Percentiles rank a stretch among this genome's conserved stretches.
Evolutionary conservation across 305 asterid species (phyloP).

Genomic region (Nicotiana rustica): DNA sequence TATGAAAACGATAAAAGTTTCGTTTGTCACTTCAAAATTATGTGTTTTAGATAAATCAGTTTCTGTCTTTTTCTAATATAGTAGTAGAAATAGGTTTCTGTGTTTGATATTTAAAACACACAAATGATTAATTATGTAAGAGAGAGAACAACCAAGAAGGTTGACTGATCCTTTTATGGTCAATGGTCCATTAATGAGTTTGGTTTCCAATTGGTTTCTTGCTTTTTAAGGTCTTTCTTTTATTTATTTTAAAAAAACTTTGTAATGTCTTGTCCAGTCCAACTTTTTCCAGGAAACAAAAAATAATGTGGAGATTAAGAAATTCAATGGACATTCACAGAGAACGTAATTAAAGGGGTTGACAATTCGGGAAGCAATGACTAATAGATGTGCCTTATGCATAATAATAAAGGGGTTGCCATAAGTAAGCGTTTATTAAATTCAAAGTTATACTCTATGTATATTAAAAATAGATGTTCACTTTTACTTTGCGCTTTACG

Average conservation of each 20-base stretch:
- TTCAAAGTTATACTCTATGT: no score
- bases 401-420: not conserved
- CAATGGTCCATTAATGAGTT: constrained; percentile 24
- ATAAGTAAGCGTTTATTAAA: no score
- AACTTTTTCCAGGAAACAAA: not conserved
- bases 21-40: no score
- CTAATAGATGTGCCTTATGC: not conserved
- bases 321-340: not conserved
- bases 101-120: no score
- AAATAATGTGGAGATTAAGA: not conserved
- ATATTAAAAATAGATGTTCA: no score
- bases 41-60: no score
- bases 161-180: not conserved
- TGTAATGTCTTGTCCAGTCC: constrained; percentile 17
- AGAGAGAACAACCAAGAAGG: not conserved
- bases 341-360: not conserved
- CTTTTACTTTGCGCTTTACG: no score
- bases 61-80: not conserved
- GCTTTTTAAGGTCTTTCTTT: constrained; percentile 22
- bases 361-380: not conserved
- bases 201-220: constrained; percentile 13
- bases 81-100: no score
- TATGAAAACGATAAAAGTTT: no score
- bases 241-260: not conserved
- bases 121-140: not conserved